Base-by-base conservation (phyloP, 2,329 filamentous ascomycete genomes). In the Trichocomaceae sp. region DNA sequence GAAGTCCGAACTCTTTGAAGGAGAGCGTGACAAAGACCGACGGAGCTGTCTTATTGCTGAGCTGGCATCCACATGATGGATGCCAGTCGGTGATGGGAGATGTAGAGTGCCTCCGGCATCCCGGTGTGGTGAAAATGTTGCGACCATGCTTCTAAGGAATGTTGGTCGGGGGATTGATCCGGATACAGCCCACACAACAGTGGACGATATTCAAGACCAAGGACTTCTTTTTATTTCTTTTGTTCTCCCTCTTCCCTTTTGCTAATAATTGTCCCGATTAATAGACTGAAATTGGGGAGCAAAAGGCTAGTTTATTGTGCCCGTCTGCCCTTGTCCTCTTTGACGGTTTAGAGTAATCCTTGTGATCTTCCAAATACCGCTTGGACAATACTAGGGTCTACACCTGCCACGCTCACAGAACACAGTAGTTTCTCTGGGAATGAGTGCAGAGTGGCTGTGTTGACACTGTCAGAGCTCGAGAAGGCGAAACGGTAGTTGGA, bases 11-110 rank as follows among this genome's bases (percentile, higher is more conserved):
- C 77, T 77, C 70, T 93, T 95, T 31, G 92, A 96, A 10, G 92
- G 92, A n/a, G 92, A 96, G 64, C 90, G 83, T 55, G 91, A 96
- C 60, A 96, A 79, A 23, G 92, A 96, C 63, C 90, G 87, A 61
- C 91, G 83, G 56, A 96, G 78, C 64, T 90, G 88, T 66, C 89
- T 83, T 60, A 96, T 87, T 57, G 88, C 86, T 50, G 88, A 84
- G 58, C 87, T 86, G 60, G 89, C 84, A 75, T 95, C 88, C 64
- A 92, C 86, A 72, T 88, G 86, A 69, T 89, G 88, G 58, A 84
- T 83, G 65, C 88, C 85, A 47, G 88, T 92, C 56, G 92, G 91
- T 59, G 91, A 96, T 60, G 90, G 85, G 64, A 96, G 79, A 66
- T 93, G 90, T 64, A 95, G 79, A 57, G 88, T 92, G 66, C 88